A percentile compares a stretch with the other conserved stretches of the same genome.
phyloP scores from a whole-genome alignment of 2,329 filamentous ascomycete genomes.

The Phaeoacremonium minimum region DNA sequence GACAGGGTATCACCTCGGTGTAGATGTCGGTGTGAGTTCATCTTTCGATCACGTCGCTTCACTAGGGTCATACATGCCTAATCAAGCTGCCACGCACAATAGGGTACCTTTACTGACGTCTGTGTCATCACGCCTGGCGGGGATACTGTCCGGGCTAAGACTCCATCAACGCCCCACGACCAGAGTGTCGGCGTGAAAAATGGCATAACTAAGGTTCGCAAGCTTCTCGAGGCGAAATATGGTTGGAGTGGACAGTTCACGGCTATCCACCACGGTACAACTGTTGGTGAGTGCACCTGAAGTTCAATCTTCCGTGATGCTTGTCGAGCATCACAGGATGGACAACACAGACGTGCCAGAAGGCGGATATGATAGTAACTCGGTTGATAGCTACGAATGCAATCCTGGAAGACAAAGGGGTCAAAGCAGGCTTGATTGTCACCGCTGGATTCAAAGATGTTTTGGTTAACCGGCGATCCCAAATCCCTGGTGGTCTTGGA shows the following conservation, averaged over 20 bases:
- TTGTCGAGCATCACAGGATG: too few relatives aligned
- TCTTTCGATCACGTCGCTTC: too few relatives aligned
- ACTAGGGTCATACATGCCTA: too few relatives aligned
- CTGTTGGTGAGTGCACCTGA: conserved; percentile 26
- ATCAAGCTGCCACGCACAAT: too few relatives aligned
- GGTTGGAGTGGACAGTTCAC: conserved; percentile 38
- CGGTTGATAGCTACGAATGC: conserved; percentile 36
- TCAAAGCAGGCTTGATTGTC: conserved; percentile 39
- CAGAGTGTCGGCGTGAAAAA: conserved; percentile 42
- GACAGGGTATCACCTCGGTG: too few relatives aligned
- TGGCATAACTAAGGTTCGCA: conserved; percentile 35
- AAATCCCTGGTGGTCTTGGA: conserved; percentile 45
- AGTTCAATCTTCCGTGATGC: too few relatives aligned
- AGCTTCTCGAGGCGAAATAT: conserved; percentile 28
- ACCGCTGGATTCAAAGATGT: conserved; percentile 45
- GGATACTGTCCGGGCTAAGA: conserved; percentile 37
- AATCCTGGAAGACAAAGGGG: conserved; percentile 43
- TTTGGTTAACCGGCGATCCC: conserved; percentile 37
- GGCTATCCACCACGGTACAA: conserved; percentile 45
- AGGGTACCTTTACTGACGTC: conserved; percentile 42
- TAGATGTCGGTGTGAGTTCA: too few relatives aligned
- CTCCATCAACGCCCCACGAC: conserved; percentile 36
- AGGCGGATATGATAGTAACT: too few relatives aligned
- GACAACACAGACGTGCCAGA: too few relatives aligned
- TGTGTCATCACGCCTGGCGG: conserved; percentile 39